Evolutionary conservation across 306 rosid genomes (phyloP), one percentile per base, ranked within the genome.

Genomic region (Vigna mungo): DNA sequence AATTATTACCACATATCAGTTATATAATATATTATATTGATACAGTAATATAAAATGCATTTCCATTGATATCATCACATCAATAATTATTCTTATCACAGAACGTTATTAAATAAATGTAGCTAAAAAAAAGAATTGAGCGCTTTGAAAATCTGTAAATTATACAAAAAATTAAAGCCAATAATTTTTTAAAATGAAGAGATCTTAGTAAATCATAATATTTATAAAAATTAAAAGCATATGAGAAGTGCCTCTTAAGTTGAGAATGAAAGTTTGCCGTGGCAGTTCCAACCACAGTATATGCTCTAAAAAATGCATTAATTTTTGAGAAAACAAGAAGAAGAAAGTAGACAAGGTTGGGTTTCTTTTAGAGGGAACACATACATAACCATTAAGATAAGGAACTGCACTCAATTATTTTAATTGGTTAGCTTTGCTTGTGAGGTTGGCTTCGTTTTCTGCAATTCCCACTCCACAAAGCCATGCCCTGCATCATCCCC

Each of bases 381-480:
- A 74, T 59, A 79, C 75, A 79, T 51, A 23, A 23, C 84, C 75
- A 79, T 79, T 71, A 61, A 75, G 75, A 75, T 79, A 87, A 84
- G 81, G 83, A 63, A 75, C 87, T 84, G 49, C 75, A 51, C 53
- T 49, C 62, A 71, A 58, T 34, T 59, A 46, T 69, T 68, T 76
- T 55, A 25, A 53, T 80, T 52, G 58, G 55, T 60, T 73, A 59
- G 84, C 84, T 82, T 84, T 86, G 86, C 90, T 82, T 90, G 61
- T 63, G 76, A 81, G 65, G 76, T 72, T 81, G 65, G 73, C 83
- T 80, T 77, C 74, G 72, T 80, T 76, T 81, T 79, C 75, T 79
- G 72, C 75, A 76, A 65, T 85, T 84, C 71, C 67, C 62, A 44
- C 48, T 71, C 21, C 76, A 25, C 78, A 44, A 77, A 54, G 69